A percentile compares a stretch with the other conserved stretches of the same genome.
Conservation (phyloP, 2,329 filamentous ascomycete genomes). For the Talaromyces amestolkiae region DNA sequence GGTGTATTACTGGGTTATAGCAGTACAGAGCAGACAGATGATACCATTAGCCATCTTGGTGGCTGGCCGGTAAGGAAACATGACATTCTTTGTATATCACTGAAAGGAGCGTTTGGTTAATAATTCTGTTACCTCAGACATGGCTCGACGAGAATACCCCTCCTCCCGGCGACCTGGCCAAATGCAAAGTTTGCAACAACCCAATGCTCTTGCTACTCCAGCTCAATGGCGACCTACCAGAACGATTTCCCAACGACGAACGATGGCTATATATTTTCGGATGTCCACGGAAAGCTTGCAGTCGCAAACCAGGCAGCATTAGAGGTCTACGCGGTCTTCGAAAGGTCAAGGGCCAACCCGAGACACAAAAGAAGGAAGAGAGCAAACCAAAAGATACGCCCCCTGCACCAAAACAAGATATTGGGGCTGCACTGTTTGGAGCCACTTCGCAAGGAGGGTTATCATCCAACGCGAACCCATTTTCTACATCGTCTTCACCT, state of each 20-base stretch:
- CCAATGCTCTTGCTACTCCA: conserved; percentile 83
- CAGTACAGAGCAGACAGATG: conserved; percentile 72
- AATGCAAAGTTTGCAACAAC: conserved; percentile 83
- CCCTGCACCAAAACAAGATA: conserved; percentile 34
- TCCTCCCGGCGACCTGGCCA: conserved; percentile 73
- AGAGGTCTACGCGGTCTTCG: conserved; percentile 70
- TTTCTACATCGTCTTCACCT: conserved; percentile 46
- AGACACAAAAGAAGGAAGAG: conserved; percentile 26
- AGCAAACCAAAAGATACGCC: conserved; percentile 20
- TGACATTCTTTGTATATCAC: not conserved
- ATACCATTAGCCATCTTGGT: conserved; percentile 83
- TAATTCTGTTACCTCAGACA: conserved; percentile 52
- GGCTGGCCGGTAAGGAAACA: conserved; percentile 70
- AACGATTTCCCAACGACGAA: conserved; percentile 82
- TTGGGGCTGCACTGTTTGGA: conserved; percentile 63
- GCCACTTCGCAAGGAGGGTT: conserved; percentile 39
- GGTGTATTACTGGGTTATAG: conserved; percentile 89
- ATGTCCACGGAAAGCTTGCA: conserved; percentile 74
- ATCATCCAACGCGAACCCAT: conserved; percentile 59
- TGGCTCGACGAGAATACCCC: conserved; percentile 74
- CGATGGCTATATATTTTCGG: conserved; percentile 82
- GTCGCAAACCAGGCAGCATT: conserved; percentile 78
- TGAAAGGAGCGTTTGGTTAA: not conserved
- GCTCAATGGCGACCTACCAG: conserved; percentile 84
- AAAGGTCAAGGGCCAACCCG: conserved; percentile 38